phyloP scores from a whole-genome alignment of 148 eudicot species.

The Limonium bicolor region DNA sequence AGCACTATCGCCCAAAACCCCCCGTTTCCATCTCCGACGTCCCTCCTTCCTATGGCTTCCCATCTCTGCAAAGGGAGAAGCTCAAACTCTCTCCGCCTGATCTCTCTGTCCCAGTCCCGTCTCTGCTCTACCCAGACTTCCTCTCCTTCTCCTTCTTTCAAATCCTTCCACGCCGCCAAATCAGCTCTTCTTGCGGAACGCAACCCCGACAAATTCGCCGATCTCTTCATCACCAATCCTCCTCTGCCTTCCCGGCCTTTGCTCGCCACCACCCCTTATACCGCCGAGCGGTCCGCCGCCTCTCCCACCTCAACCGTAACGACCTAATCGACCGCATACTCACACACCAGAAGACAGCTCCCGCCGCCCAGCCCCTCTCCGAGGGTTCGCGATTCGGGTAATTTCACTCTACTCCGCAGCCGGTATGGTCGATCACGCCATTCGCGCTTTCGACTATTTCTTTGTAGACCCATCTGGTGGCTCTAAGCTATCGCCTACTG shows the following conservation, averaged over 20 bases:
- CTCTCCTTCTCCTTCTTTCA: conserved; percentile 3
- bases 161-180: conserved; percentile 14
- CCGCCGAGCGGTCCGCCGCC: conserved; percentile 13
- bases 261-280: conserved; percentile 15
- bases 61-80: no score
- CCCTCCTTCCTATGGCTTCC: no score
- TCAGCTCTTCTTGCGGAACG: conserved; percentile 12
- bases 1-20: no score
- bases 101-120: not conserved
- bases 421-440: conserved; percentile 20
- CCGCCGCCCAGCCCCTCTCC: not conserved
- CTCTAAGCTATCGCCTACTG: not conserved
- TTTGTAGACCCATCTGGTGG: not conserved
- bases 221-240: conserved; percentile 11
- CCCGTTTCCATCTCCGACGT: no score
- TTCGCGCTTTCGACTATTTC: conserved; percentile 9
- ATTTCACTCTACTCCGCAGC: conserved; percentile 15
- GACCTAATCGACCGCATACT: conserved; percentile 12
- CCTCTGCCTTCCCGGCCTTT: conserved; percentile 9
- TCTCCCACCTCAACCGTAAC: conserved; percentile 9
- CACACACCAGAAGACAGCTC: not conserved
- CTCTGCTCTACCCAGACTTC: not conserved
- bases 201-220: conserved; percentile 16
- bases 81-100: no score
- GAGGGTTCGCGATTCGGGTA: conserved; percentile 15